A percentile compares a stretch with the other conserved stretches of the same genome.
Evolutionary conservation across 2,329 filamentous ascomycete genomes (phyloP).

Genomic region (Albophoma yamanashiensis): DNA sequence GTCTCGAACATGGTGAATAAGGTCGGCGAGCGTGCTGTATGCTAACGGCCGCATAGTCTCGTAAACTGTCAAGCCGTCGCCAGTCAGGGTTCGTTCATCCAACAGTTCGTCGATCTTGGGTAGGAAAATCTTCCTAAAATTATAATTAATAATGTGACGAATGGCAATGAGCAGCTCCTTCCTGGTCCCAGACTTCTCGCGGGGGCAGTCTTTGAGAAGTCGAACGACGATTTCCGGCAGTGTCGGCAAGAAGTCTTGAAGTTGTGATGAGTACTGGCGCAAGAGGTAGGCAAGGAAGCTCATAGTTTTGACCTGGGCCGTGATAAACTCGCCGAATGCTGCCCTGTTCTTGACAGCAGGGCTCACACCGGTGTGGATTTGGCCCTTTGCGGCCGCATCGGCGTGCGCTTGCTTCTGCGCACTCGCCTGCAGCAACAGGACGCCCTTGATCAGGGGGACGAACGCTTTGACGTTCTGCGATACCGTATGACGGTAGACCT

Average conservation of each 20-base stretch:
- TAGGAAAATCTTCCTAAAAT: slow-evolving; percentile 90
- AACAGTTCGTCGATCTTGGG: slow-evolving; percentile 90
- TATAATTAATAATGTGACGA: slow-evolving; percentile 97
- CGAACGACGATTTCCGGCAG: slow-evolving; percentile 86
- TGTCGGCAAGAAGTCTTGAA: slow-evolving; percentile 77
- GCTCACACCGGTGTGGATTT: slow-evolving; percentile 86
- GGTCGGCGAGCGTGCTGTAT: slow-evolving; percentile 95
- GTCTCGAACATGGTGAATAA: slow-evolving; percentile 94
- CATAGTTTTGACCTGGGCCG: slow-evolving; percentile 98
- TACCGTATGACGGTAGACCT: slow-evolving; percentile 75
- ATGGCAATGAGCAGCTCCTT: slow-evolving; percentile 96
- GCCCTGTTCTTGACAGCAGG: slow-evolving; percentile 86
- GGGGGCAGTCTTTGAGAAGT: slow-evolving; percentile 82
- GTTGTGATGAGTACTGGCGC: slow-evolving; percentile 73
- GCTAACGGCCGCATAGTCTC: slow-evolving; percentile 92
- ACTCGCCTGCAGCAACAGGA: slow-evolving; percentile 78
- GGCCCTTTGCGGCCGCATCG: slow-evolving; percentile 68
- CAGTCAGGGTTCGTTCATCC: slow-evolving; percentile 88
- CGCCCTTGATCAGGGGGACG: slow-evolving; percentile 85
- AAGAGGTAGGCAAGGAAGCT: slow-evolving; percentile 93
- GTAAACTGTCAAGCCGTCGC: slow-evolving; percentile 91
- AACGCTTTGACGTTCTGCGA: slow-evolving; percentile 81
- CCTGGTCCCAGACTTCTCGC: slow-evolving; percentile 84
- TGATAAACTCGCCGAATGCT: slow-evolving; percentile 96
- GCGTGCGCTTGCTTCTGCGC: slow-evolving; percentile 87